Percentiles rank a stretch among this genome's conserved stretches.
Conservation (phyloP, 2,329 filamentous ascomycete species). For the Corniculantispora saksenae region DNA sequence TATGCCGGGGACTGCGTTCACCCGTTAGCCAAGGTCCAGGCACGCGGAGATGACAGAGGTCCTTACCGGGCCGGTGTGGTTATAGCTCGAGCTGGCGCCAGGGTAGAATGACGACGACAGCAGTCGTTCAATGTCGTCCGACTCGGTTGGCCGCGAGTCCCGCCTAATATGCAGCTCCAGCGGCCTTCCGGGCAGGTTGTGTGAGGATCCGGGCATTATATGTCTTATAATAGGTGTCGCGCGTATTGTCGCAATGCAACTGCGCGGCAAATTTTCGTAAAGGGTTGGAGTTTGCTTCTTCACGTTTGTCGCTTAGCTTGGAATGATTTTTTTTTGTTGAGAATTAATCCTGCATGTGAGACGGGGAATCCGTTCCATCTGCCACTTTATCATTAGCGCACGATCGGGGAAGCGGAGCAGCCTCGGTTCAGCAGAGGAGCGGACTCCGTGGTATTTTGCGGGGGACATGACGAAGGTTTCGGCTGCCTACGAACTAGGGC, state of each 20-base stretch:
- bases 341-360: neutral
- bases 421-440: neutral
- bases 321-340: neutral
- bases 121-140: conserved; percentile 7
- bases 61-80: neutral
- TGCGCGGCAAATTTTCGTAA: neutral
- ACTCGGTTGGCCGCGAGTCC: neutral
- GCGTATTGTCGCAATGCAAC: neutral
- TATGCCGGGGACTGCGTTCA: neutral
- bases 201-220: neutral
- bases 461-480: neutral
- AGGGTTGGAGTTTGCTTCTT: neutral
- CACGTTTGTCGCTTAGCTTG: neutral
- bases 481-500: neutral
- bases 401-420: conserved; percentile 8
- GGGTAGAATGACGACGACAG: conserved; percentile 15
- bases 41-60: neutral
- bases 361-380: neutral
- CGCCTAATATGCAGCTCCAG: neutral
- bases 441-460: neutral
- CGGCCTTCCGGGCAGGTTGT: neutral
- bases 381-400: neutral
- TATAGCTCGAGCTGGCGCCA: conserved; percentile 3
- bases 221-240: neutral
- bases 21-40: neutral